A percentile compares a stretch with the other conserved stretches of the same genome.
These are phyloP conservation scores for Silene noctiflora DNA, from an alignment of 179 eudicot genomes.

Conservation along the genomic window DNA sequence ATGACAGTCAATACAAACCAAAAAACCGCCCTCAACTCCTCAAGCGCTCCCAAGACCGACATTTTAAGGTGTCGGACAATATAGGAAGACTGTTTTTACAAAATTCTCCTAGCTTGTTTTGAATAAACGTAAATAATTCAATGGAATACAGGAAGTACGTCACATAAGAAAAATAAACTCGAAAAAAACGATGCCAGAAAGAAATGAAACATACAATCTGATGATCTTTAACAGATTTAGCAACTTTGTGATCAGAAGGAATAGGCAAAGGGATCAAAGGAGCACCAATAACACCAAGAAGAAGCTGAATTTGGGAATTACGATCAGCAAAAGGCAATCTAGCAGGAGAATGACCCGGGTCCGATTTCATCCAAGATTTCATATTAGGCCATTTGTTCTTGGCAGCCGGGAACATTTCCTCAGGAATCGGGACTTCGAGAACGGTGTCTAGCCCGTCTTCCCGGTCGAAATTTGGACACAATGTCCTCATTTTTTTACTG, in stretches of 20 bases:
- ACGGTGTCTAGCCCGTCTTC: slow-evolving; percentile 89
- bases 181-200: neutral
- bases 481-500: slow-evolving; percentile 53
- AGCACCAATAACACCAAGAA: slow-evolving; percentile 85
- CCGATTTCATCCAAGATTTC: slow-evolving; percentile 71
- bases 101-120: no score
- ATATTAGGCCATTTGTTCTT: slow-evolving; percentile 61
- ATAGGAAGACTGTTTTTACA: no score
- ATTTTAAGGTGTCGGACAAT: no score
- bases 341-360: slow-evolving; percentile 26
- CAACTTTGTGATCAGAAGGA: slow-evolving; percentile 25
- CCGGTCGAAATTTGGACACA: slow-evolving; percentile 74
- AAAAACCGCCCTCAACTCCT: neutral
- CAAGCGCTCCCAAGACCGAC: neutral
- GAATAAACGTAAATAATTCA: no score
- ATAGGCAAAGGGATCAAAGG: slow-evolving; percentile 79
- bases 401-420: slow-evolving; percentile 61
- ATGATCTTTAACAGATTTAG: slow-evolving; percentile 45
- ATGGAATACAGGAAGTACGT: no score
- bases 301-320: slow-evolving; percentile 63
- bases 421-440: slow-evolving; percentile 86
- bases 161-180: neutral
- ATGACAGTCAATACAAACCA: neutral
- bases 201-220: slow-evolving; percentile 29
- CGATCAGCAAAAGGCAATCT: slow-evolving; percentile 38